Evolutionary conservation across 2,329 filamentous ascomycete genomes (phyloP).

Genomic region (Penicillium sclerotigenum): DNA sequence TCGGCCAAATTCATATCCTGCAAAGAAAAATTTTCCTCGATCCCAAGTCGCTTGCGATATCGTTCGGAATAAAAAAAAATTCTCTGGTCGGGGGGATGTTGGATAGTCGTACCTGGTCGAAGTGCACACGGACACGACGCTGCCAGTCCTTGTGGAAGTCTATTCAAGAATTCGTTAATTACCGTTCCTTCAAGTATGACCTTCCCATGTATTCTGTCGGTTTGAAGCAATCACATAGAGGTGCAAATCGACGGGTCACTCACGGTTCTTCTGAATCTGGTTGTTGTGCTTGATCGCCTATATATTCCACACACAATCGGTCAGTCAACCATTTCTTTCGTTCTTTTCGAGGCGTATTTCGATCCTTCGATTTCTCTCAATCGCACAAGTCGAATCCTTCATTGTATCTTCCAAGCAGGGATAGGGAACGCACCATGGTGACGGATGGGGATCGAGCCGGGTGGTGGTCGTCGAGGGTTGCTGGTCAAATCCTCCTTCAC

Average conservation of each 20-base stretch:
- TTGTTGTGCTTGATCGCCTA: constrained; percentile 99
- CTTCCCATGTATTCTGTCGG: constrained; percentile 14
- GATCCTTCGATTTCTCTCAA: constrained; percentile 10
- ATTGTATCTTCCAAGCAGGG: constrained; percentile 14
- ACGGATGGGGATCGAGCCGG: constrained; percentile 53
- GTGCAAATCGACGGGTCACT: constrained; percentile 39
- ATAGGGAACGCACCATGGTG: constrained; percentile 47
- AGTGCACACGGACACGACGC: constrained; percentile 97
- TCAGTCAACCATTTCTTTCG: constrained; percentile 21
- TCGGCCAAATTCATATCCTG: constrained; percentile 21
- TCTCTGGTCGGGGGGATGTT: constrained; percentile 6
- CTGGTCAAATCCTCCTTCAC: constrained; percentile 45
- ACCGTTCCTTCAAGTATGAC: constrained; percentile 21
- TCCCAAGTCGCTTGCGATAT: constrained; percentile 16
- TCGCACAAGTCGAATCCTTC: constrained; percentile 13
- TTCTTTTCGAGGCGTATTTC: constrained; percentile 6
- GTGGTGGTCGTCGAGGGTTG: constrained; percentile 46
- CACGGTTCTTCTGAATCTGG: constrained; percentile 94
- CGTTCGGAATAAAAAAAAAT: constrained; percentile 13
- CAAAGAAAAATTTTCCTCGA: constrained; percentile 16
- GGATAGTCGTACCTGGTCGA: constrained; percentile 85
- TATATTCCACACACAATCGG: constrained; percentile 33
- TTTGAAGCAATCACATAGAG: constrained; percentile 3
- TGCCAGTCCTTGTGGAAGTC: constrained; percentile 99
- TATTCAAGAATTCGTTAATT: constrained; percentile 43